Evolutionary conservation across 768 basidiomycete genomes (phyloP).

Genomic region (Rickenella mellea): DNA sequence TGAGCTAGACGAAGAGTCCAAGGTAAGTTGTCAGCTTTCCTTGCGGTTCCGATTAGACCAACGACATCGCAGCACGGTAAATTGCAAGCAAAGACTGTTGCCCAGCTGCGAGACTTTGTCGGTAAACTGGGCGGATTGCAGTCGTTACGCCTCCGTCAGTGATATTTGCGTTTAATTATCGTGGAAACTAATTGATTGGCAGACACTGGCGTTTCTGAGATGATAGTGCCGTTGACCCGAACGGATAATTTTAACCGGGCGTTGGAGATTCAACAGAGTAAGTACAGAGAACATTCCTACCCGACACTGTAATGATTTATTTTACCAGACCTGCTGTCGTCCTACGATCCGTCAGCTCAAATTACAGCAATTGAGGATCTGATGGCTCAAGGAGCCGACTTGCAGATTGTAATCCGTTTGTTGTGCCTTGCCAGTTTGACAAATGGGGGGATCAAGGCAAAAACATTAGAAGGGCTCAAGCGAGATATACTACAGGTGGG

Average conservation of each 20-base stretch:
- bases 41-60: slow-evolving; percentile 4
- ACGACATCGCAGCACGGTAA: slow-evolving; percentile 43
- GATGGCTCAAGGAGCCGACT: slow-evolving; percentile 77
- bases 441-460: slow-evolving; percentile 77
- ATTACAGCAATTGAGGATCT: slow-evolving; percentile 85
- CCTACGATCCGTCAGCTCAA: slow-evolving; percentile 76
- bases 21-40: slow-evolving; percentile 33
- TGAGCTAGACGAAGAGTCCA: slow-evolving; percentile 87
- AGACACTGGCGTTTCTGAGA: slow-evolving; percentile 95
- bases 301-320: slow-evolving; percentile 6
- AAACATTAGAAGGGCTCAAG: slow-evolving; percentile 79
- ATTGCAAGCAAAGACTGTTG: slow-evolving; percentile 81
- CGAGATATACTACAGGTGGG: slow-evolving; percentile 80
- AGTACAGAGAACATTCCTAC: slow-evolving; percentile 14
- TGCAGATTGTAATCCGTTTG: slow-evolving; percentile 69
- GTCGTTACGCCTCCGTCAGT: slow-evolving; percentile 78
- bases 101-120: slow-evolving; percentile 90
- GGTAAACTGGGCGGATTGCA: slow-evolving; percentile 89
- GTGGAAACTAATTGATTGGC: slow-evolving; percentile 3
- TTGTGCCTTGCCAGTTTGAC: slow-evolving; percentile 83
- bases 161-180: slow-evolving; percentile 4
- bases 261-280: slow-evolving; percentile 94
- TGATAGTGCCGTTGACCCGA: slow-evolving; percentile 75
- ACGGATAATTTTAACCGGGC: slow-evolving; percentile 86
- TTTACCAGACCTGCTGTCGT: slow-evolving; percentile 78